Percentiles rank a stretch among this genome's conserved stretches.
Evolutionary conservation across 179 eudicot genomes (phyloP).

Genomic region (Vitellaria paradoxa): DNA sequence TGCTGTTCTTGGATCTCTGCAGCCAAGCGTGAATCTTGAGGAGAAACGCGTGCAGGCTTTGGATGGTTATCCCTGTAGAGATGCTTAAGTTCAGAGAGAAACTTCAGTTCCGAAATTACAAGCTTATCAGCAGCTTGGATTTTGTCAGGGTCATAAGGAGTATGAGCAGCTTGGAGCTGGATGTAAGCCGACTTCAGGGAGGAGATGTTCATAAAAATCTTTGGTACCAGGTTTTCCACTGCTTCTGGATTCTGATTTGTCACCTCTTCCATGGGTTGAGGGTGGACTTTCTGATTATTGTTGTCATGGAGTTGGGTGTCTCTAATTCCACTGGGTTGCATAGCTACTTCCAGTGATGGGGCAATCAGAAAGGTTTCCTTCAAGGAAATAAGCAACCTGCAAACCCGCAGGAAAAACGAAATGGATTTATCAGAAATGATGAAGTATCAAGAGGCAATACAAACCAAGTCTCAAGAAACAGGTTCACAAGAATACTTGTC

Average conservation of each 20-base stretch:
- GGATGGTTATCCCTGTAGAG: conserved; percentile 84
- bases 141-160: conserved; percentile 96
- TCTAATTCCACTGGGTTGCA: conserved; percentile 85
- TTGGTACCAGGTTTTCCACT: conserved; percentile 71
- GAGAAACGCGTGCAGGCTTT: conserved; percentile 66
- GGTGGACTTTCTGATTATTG: conserved; percentile 95
- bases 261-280: conserved; percentile 81
- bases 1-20: conserved; percentile 96
- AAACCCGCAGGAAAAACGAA: conserved; percentile 8
- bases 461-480: background rate
- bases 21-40: conserved; percentile 92
- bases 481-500: background rate
- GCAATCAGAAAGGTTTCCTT: conserved; percentile 23
- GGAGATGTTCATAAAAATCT: conserved; percentile 67
- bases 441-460: background rate
- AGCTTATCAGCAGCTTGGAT: conserved; percentile 90
- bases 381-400: conserved; percentile 28
- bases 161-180: conserved; percentile 88
- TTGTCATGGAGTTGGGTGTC: conserved; percentile 81
- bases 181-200: conserved; percentile 85
- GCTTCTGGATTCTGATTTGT: conserved; percentile 74
- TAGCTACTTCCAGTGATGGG: conserved; percentile 51
- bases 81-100: conserved; percentile 86
- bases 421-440: background rate
- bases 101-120: conserved; percentile 82